phyloP scores from a whole-genome alignment of 768 basidiomycete species.

The Boletus speciosus region DNA sequence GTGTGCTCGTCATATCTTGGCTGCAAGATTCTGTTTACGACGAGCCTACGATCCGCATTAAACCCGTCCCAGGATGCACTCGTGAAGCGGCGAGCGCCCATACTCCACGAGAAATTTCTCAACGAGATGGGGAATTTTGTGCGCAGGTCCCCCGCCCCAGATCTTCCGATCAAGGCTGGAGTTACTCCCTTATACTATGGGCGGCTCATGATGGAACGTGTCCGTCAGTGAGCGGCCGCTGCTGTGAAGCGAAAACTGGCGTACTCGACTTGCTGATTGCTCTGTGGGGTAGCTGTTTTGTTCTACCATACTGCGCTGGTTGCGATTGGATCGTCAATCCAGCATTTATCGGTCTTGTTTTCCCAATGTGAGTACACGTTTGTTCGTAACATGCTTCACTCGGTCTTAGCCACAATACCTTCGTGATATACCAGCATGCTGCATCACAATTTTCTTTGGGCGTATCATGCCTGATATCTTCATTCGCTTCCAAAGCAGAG shows the following conservation, averaged over 20 bases:
- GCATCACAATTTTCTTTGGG: too few relatives aligned
- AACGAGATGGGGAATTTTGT: not conserved
- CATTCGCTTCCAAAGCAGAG: too few relatives aligned
- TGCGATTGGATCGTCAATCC: not conserved
- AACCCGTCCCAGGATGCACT: not conserved
- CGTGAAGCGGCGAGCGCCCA: not conserved
- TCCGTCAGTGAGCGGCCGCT: slow-evolving; percentile 29
- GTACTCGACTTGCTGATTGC: slow-evolving; percentile 49
- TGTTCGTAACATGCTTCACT: too few relatives aligned
- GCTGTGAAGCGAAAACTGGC: slow-evolving; percentile 43
- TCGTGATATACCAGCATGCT: slow-evolving; percentile 18
- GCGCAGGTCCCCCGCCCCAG: slow-evolving; percentile 18
- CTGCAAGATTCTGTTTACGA: too few relatives aligned
- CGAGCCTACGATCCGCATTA: not conserved
- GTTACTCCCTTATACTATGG: slow-evolving; percentile 55
- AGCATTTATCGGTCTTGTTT: slow-evolving; percentile 72
- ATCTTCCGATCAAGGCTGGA: slow-evolving; percentile 68
- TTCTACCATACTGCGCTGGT: not conserved
- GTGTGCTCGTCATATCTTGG: too few relatives aligned
- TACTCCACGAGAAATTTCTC: not conserved
- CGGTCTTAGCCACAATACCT: too few relatives aligned
- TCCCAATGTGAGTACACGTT: too few relatives aligned
- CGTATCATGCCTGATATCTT: too few relatives aligned
- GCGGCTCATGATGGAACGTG: slow-evolving; percentile 54
- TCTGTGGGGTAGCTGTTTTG: slow-evolving; percentile 43